These are phyloP conservation scores for Cladophialophora immunda DNA, from an alignment of 2,329 filamentous ascomycete genomes.

Conservation along the genomic window DNA sequence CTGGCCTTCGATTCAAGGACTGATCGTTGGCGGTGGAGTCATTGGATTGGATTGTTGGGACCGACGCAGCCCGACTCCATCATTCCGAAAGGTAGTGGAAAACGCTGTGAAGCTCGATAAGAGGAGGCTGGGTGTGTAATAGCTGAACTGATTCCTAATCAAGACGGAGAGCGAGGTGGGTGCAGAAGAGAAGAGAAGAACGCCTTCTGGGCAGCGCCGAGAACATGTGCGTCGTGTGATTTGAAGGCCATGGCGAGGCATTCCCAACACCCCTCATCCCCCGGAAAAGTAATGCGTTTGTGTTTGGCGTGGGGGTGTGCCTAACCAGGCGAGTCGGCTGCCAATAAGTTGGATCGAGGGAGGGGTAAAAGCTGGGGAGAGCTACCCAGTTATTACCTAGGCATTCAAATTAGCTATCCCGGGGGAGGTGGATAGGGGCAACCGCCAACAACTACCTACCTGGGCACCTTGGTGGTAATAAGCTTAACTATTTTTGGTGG, in stretches of 20 bases:
- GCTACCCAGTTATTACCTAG: constrained; percentile 2
- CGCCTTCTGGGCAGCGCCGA: constrained; percentile 1
- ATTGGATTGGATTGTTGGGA: constrained; percentile 9
- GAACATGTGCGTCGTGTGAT: constrained; percentile 28
- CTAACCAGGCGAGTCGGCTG: not conserved
- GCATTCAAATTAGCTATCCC: not conserved
- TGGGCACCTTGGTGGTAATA: not conserved
- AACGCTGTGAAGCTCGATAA: not conserved
- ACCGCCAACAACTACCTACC: not conserved
- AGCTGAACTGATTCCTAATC: not conserved
- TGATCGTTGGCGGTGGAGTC: not conserved
- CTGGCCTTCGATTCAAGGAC: constrained; percentile 1
- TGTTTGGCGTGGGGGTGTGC: constrained; percentile 14
- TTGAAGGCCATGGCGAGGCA: constrained; percentile 9
- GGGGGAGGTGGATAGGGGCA: not conserved
- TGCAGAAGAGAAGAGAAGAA: not conserved
- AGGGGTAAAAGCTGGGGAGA: constrained; percentile 31
- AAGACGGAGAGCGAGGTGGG: not conserved
- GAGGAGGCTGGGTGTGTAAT: not conserved
- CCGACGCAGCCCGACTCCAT: constrained; percentile 2
- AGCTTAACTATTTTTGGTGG: not conserved
- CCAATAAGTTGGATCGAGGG: not conserved
- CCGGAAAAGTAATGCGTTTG: not conserved
- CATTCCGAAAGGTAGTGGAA: not conserved
- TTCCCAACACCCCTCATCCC: constrained; percentile 9